Evolutionary conservation across 148 eudicot species (phyloP), one percentile per base, ranked within the genome.

Genomic region (Nepenthes mirabilis): DNA sequence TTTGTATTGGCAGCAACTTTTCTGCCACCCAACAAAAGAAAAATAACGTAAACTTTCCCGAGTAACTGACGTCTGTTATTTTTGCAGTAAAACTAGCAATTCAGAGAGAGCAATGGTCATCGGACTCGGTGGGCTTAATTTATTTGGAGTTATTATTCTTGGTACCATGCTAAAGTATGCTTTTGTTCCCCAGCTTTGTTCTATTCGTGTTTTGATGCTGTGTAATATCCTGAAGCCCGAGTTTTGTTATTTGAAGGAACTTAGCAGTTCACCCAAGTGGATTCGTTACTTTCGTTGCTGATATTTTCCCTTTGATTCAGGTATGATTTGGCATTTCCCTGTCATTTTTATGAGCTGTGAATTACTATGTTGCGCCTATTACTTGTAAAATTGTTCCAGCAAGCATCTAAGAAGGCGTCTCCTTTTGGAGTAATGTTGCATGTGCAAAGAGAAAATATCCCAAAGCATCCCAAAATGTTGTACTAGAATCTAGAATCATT

Each of bases 91-190:
- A 78, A 77, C 87, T 60, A 82, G 69, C 72, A 54, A 68, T 37
- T 66, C 91, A 55, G 96, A 93, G 72, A 80, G 87, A 76, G 96
- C 95, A 12, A 76, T 90, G 94, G 95, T 80, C 66, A 65, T 82
- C 71, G 99, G 96, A 72, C 70, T 93, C 47, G 99, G 99, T 59
- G 96, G 70, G 47, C 84, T 93, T 11, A 93, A 93, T 80, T 72
- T 88, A 55, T 82, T 84, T 76, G 99, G 99, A 65, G 91, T 93
- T 57, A 60, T 93, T 59, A 49, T 81, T 72, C 99, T 93, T 64
- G 77, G 83, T 63, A 68, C 87, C 71, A 79, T 93, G 95, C 70
- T 93, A 62, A 86, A 78, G 99, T 93, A 80, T 52, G 82, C 34
- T 57, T 66, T 52, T 48, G 6, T 64, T 43, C 33, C 37, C 14